Base-by-base conservation (phyloP, 805 yeast species). In the Wilhelminamyces savonicus region DNA sequence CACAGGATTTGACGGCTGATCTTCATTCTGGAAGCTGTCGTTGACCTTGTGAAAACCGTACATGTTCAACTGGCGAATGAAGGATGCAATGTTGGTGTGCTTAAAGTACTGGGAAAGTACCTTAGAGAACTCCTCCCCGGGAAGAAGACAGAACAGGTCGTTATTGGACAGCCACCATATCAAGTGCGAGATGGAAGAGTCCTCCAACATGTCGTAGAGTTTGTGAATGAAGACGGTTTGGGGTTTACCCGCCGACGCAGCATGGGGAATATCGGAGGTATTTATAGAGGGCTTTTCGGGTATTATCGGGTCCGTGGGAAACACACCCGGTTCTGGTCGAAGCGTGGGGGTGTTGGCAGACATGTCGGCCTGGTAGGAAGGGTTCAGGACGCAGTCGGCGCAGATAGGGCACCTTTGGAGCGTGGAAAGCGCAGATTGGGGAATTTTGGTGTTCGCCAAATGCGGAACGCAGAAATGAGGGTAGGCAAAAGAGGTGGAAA, bases 121-220 rank as follows among this genome's bases (percentile, higher is more conserved):
- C 48, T 79, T 78, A 31, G 90, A 75, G 48, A 92, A 88, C 52
- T 81, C 88, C 52, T 88, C 95, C 29, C 82, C 80, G 1, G 96
- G 96, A 4, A 73, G 59, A n/a, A 90, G 75, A 32, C 76, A 71
- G 45, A 92, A 92, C 4, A 88, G 74, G 39, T 78, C 83, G 36
- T 74, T 73, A 8, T 76, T 47, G 8, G 74, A 66, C 1, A 85
- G 58, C 97, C 97, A 90, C 78, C 90, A 79, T 15, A 90, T 90
- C 22, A 90, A 66, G 48, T 82, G 92, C 33, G 72, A 61, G 20
- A 90, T 61, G 17, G 71, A 56, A 3, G 64, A 62, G 50, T 90
- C 96, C 44, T 88, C 94, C 28, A 90, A 69, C 94, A 90, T 90
- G 39, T 81, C 77, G 64, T 84, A 88, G 16, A 90, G 71, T 52